Conservation (phyloP, 805 yeast species). For the Saturnispora serradocipensis region DNA sequence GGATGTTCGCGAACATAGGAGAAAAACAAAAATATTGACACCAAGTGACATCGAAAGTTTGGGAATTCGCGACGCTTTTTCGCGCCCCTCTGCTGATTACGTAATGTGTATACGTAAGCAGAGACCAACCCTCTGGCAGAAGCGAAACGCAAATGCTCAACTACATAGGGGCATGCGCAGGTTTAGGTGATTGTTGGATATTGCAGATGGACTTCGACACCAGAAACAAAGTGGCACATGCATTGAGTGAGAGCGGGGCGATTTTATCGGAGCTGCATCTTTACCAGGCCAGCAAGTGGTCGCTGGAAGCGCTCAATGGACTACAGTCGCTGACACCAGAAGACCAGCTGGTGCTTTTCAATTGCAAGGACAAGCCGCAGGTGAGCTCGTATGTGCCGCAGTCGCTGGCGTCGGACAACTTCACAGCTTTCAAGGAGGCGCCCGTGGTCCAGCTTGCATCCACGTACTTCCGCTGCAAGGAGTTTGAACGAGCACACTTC, state of each 20-base stretch:
- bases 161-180: no score
- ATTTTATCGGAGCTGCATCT: conserved; percentile 8
- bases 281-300: conserved; percentile 13
- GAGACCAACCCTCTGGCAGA: no score
- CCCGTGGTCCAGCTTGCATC: conserved; percentile 39
- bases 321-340: conserved; percentile 6
- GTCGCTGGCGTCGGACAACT: background rate
- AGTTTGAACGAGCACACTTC: conserved; percentile 69
- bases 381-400: background rate
- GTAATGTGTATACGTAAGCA: no score
- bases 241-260: background rate
- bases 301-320: conserved; percentile 12
- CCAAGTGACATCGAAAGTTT: no score
- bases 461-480: conserved; percentile 70
- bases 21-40: no score
- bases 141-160: no score
- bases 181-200: background rate
- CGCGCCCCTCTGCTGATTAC: no score
- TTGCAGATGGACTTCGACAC: conserved; percentile 2
- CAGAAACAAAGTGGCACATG: background rate
- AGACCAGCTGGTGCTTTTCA: conserved; percentile 11
- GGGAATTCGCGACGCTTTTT: no score
- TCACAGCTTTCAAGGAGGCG: background rate
- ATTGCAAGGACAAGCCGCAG: background rate
- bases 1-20: no score